Conservation (phyloP, 495 filamentous ascomycete species). For the Tuber brumale region DNA sequence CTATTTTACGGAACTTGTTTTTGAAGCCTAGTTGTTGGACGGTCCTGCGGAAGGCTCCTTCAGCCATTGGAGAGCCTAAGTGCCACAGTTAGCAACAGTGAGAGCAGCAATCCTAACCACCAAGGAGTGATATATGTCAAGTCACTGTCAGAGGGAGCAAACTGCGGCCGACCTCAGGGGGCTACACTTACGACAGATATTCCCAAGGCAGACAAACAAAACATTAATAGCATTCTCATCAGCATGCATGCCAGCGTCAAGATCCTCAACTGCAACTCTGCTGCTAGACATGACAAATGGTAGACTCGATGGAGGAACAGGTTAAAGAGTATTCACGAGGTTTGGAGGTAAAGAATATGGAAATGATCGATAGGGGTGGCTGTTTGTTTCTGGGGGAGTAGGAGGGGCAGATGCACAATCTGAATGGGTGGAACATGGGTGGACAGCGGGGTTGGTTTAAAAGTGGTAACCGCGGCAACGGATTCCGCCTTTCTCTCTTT, state of each 20-base stretch:
- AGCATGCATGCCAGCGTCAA: slow-evolving; percentile 22
- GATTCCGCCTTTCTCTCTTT: not conserved
- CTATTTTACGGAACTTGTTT: slow-evolving; percentile 60
- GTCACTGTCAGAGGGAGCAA: not conserved
- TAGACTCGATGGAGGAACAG: not conserved
- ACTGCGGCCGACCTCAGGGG: not conserved
- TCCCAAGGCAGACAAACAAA: slow-evolving; percentile 93
- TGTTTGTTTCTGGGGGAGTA: not conserved
- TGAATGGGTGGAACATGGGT: not conserved
- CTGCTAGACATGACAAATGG: not conserved
- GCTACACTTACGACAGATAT: slow-evolving; percentile 65
- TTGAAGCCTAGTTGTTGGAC: slow-evolving; percentile 51
- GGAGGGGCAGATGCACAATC: not conserved
- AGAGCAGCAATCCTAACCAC: not conserved
- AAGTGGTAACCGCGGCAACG: not conserved
- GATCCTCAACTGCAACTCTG: not conserved
- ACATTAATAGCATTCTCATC: slow-evolving; percentile 54
- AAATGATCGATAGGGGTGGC: not conserved
- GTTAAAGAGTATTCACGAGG: not conserved
- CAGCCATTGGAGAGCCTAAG: slow-evolving; percentile 76
- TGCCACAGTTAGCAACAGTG: slow-evolving; percentile 43
- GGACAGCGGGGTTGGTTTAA: not conserved
- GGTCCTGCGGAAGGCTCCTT: slow-evolving; percentile 77
- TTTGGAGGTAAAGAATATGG: not conserved
- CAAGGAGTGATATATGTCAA: not conserved